These are phyloP conservation scores for Phialophora chinensis DNA, from an alignment of 2,329 filamentous ascomycete genomes.

Conservation along the genomic window DNA sequence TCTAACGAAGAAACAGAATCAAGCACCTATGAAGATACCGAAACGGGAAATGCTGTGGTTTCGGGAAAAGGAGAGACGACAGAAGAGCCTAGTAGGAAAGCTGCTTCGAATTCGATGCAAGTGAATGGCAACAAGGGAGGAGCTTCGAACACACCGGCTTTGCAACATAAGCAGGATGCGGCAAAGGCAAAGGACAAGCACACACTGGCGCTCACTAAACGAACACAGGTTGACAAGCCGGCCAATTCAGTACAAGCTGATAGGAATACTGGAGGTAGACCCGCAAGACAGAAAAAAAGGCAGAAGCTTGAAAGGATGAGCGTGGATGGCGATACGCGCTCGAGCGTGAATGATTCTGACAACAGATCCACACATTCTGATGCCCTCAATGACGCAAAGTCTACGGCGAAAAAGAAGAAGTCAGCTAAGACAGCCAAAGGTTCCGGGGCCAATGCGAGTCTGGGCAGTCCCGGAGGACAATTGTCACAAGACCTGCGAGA, in stretches of 20 bases:
- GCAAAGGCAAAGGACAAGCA: neutral
- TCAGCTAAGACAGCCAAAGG: slow-evolving; percentile 1
- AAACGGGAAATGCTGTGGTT: slow-evolving; percentile 2
- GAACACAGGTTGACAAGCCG: neutral
- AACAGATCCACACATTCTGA: neutral
- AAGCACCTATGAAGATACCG: slow-evolving; percentile 25
- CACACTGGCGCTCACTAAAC: neutral
- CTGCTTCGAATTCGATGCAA: neutral
- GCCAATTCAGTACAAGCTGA: neutral
- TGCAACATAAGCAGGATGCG: neutral
- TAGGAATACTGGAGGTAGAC: neutral
- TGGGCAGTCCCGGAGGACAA: slow-evolving; percentile 38
- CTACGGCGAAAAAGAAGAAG: slow-evolving; percentile 1
- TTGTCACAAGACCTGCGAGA: slow-evolving; percentile 34
- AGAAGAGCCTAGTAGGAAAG: neutral
- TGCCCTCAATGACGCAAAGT: neutral
- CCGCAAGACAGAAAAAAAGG: neutral
- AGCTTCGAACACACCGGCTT: neutral
- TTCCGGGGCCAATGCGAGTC: slow-evolving; percentile 13
- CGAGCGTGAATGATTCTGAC: neutral
- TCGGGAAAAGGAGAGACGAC: neutral
- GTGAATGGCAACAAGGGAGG: slow-evolving; percentile 16
- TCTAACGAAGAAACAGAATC: slow-evolving; percentile 7
- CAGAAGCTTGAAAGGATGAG: neutral
- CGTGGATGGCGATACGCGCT: neutral